Percentiles rank a stretch among this genome's conserved stretches.
Conservation (phyloP, 768 basidiomycete species). For the Suillus cothurnatus region DNA sequence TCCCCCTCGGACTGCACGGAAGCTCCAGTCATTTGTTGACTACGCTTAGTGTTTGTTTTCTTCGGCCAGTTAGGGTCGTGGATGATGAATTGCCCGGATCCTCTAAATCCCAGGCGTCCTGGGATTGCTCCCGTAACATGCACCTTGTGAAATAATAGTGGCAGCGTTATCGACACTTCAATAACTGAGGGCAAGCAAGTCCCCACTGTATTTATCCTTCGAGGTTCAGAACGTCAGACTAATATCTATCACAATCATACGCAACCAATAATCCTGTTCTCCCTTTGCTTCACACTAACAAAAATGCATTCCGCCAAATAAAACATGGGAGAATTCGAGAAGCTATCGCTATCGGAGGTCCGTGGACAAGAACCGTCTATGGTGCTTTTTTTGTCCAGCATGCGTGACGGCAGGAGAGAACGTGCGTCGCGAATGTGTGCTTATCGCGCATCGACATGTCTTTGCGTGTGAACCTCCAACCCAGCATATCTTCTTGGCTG, state of each 20-base stretch:
- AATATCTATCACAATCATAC: neutral
- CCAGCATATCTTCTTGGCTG: too few species aligned
- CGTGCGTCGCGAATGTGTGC: neutral
- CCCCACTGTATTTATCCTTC: neutral
- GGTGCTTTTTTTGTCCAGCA: neutral
- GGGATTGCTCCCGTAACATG: neutral
- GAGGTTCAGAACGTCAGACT: neutral
- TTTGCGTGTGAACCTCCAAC: too few species aligned
- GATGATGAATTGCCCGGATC: neutral
- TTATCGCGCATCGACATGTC: neutral
- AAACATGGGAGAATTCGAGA: neutral
- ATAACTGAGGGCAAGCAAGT: neutral
- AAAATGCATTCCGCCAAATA: neutral
- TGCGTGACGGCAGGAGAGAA: neutral
- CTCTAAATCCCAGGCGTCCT: neutral
- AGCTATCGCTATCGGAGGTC: too few species aligned
- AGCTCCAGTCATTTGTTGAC: slow-evolving; percentile 73
- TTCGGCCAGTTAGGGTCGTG: neutral
- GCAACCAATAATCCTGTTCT: neutral
- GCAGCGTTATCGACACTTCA: neutral
- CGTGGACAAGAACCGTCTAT: neutral
- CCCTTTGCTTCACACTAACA: neutral
- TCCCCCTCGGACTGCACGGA: slow-evolving; percentile 64
- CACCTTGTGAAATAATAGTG: neutral
- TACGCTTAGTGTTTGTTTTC: slow-evolving; percentile 49